phyloP scores from a whole-genome alignment of 352 stramenopile species.

The Globisporangium mamillatum region DNA sequence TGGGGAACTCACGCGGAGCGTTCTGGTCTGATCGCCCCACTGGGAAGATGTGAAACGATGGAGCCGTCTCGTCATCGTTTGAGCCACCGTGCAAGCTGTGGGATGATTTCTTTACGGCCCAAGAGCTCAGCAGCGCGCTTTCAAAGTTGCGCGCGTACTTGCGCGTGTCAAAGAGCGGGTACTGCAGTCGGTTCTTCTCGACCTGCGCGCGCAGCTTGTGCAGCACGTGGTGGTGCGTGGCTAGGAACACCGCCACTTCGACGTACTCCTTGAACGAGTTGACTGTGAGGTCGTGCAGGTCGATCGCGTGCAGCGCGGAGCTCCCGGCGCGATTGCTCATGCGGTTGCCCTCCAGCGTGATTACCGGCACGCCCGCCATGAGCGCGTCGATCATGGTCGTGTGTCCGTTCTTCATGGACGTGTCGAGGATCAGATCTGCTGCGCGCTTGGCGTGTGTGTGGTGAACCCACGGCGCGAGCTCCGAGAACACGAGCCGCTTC shows the following conservation, averaged over 20 bases:
- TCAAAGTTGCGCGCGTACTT: constrained; percentile 53
- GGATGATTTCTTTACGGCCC: constrained; percentile 33
- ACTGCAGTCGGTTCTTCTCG: constrained; percentile 39
- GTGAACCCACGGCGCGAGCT: constrained; percentile 68
- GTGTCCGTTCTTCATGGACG: constrained; percentile 81
- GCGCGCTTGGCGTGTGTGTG: constrained; percentile 71
- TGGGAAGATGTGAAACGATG: constrained; percentile 42
- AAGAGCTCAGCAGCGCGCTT: constrained; percentile 39
- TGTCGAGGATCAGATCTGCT: constrained; percentile 78
- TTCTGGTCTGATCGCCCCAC: constrained; percentile 19
- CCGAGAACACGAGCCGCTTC: constrained; percentile 54
- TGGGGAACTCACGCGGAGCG: constrained; percentile 27
- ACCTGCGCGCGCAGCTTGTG: constrained; percentile 34
- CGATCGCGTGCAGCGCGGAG: constrained; percentile 52
- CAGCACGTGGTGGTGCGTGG: constrained; percentile 31
- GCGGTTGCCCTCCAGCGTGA: constrained; percentile 63
- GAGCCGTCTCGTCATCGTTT: not conserved
- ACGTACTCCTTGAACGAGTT: constrained; percentile 84
- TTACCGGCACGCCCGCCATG: constrained; percentile 68
- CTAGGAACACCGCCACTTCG: constrained; percentile 59
- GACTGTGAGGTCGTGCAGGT: constrained; percentile 49
- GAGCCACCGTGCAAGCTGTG: not conserved
- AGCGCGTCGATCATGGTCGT: constrained; percentile 79
- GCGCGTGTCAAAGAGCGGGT: constrained; percentile 65
- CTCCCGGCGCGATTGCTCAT: constrained; percentile 70